A percentile compares a stretch with the other conserved stretches of the same genome.
These are phyloP conservation scores for Lipomyces kockii DNA, from an alignment of 805 yeast species.

Conservation along the genomic window DNA sequence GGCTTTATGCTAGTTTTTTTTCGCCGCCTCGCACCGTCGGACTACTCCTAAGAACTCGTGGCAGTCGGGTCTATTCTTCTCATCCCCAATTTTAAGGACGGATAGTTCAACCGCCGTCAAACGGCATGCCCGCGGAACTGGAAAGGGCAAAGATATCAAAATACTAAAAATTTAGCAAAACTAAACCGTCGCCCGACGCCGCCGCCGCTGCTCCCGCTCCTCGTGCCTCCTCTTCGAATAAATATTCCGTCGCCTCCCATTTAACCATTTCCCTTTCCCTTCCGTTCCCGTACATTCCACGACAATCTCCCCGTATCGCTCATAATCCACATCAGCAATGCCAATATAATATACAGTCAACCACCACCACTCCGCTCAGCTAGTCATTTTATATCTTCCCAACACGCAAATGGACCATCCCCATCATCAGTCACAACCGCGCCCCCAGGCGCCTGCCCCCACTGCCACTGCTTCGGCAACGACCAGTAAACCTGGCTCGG, in stretches of 20 bases:
- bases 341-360: neutral
- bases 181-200: slow-evolving; percentile 1
- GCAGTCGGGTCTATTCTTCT: neutral
- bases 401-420: slow-evolving; percentile 4
- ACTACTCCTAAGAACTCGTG: neutral
- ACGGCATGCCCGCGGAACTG: neutral
- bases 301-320: neutral
- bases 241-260: neutral
- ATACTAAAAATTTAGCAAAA: neutral
- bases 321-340: neutral
- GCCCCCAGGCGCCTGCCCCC: slow-evolving; percentile 11
- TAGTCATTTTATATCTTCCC: neutral
- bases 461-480: slow-evolving; percentile 14
- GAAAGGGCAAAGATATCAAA: neutral
- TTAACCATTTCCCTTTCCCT: neutral
- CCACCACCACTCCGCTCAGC: neutral
- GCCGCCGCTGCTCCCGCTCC: slow-evolving; percentile 8
- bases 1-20: neutral
- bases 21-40: neutral
- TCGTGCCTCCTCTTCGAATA: neutral
- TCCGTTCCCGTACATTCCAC: no score
- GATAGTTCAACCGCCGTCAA: neutral
- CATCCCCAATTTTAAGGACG: neutral
- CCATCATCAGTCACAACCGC: slow-evolving; percentile 8
- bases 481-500: slow-evolving; percentile 5